phyloP scores from a whole-genome alignment of 73 alveolate genomes.

The Paramecium sexaurelia region DNA sequence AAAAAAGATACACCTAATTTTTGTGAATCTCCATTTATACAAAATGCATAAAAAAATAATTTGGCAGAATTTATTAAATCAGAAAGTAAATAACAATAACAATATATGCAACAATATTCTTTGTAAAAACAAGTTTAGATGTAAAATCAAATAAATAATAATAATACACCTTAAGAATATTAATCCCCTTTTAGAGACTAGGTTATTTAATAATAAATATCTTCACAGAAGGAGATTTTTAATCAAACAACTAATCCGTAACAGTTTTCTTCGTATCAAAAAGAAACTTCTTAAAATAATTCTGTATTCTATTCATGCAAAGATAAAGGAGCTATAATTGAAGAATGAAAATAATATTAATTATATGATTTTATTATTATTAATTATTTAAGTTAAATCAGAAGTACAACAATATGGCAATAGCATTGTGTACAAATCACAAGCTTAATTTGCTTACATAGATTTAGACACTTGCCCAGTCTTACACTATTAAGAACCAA shows the following conservation, averaged over 20 bases:
- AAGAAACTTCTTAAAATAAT: not conserved
- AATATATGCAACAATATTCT: conserved; percentile 5
- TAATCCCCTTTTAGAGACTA: not conserved
- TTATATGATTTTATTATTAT: not conserved
- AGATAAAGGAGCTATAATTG: not conserved
- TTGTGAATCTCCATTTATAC: not conserved
- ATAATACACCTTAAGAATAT: not conserved
- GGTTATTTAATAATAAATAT: not conserved
- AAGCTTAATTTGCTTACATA: not conserved
- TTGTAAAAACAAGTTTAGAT: not conserved
- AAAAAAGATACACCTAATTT: conserved; percentile 10
- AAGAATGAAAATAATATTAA: not conserved
- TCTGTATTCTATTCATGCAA: not conserved
- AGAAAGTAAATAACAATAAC: not conserved
- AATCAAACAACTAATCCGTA: not conserved
- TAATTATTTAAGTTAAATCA: not conserved
- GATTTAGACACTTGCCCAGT: not conserved
- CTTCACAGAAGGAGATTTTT: not conserved
- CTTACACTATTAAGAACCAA: not conserved
- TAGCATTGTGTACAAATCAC: too few species aligned
- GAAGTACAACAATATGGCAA: not conserved
- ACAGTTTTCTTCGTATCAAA: not conserved
- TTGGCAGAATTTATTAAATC: not conserved
- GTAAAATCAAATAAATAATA: conserved; percentile 1
- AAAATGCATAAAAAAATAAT: not conserved